A percentile compares a stretch with the other conserved stretches of the same genome.
Evolutionary conservation across 169 alveolate genomes (phyloP).

Genomic region (Cryptosporidium xiaoi): DNA sequence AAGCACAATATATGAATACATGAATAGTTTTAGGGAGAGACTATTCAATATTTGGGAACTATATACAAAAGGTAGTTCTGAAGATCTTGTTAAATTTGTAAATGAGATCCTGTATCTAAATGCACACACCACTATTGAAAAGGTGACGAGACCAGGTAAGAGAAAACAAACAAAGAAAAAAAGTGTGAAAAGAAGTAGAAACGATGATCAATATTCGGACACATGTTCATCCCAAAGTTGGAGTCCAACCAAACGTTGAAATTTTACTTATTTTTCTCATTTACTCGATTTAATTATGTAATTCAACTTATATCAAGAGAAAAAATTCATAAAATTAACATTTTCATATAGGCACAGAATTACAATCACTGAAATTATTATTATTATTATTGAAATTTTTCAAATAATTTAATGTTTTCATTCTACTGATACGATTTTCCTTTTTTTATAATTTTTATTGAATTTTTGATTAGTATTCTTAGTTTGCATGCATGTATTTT

Average conservation of each 20-base stretch:
- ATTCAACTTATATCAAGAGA: not conserved
- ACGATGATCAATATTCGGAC: conserved; percentile 27
- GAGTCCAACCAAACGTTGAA: conserved; percentile 36
- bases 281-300: not conserved
- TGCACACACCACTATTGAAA: conserved; percentile 41
- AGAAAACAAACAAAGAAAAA: conserved; percentile 2
- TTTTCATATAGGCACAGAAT: no score
- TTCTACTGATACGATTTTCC: no score
- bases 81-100: not conserved
- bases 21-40: conserved; percentile 29
- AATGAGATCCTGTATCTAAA: conserved; percentile 31
- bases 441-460: not conserved
- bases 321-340: no score
- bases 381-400: no score
- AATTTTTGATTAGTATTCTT: not conserved
- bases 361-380: no score
- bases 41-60: conserved; percentile 19
- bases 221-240: conserved; percentile 43
- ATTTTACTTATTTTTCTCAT: not conserved
- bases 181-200: conserved; percentile 24
- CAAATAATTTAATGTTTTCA: no score
- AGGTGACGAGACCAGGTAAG: conserved; percentile 8
- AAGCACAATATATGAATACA: conserved; percentile 5
- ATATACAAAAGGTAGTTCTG: not conserved
- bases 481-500: conserved; percentile 6